A percentile compares a stretch with the other conserved stretches of the same genome.
These are phyloP conservation scores for Pyrenula massariospora DNA, from an alignment of 495 filamentous ascomycete species.

Conservation along the genomic window DNA sequence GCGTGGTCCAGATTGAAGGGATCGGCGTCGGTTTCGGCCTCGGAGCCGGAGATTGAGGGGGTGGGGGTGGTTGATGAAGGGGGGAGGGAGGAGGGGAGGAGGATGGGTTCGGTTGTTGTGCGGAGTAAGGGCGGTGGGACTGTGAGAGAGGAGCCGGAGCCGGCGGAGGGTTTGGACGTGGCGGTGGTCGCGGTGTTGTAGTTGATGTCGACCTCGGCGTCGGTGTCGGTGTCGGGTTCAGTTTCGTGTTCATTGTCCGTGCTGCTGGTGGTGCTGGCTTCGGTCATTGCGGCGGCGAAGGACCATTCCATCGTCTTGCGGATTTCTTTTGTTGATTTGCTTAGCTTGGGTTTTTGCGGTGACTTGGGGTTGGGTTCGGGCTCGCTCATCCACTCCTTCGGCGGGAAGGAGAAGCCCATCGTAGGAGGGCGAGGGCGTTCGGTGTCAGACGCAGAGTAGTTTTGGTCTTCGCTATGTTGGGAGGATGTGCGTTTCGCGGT, in stretches of 20 bases:
- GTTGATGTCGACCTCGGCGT: neutral
- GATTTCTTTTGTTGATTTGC: neutral
- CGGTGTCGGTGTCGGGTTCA: neutral
- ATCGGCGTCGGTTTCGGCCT: neutral
- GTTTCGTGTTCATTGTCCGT: neutral
- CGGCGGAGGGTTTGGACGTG: neutral
- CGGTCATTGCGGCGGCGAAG: neutral
- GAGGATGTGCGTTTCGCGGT: conserved; percentile 9
- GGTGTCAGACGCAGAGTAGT: conserved; percentile 21
- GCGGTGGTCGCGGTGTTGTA: neutral
- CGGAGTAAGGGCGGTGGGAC: neutral
- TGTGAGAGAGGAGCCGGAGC: neutral
- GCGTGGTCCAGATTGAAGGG: conserved; percentile 23
- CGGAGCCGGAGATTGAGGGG: neutral
- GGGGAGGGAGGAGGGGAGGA: no score
- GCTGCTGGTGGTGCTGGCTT: neutral
- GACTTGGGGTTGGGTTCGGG: neutral
- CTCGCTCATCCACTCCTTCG: conserved; percentile 13
- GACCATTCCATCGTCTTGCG: neutral
- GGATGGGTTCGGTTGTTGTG: neutral
- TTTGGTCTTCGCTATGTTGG: conserved; percentile 12
- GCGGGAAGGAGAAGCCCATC: conserved; percentile 38
- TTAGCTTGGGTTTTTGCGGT: neutral
- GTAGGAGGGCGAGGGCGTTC: conserved; percentile 30
- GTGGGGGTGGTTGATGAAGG: neutral